phyloP scores from a whole-genome alignment of 2,329 filamentous ascomycete genomes.

The Aspergillus quadricinctus region DNA sequence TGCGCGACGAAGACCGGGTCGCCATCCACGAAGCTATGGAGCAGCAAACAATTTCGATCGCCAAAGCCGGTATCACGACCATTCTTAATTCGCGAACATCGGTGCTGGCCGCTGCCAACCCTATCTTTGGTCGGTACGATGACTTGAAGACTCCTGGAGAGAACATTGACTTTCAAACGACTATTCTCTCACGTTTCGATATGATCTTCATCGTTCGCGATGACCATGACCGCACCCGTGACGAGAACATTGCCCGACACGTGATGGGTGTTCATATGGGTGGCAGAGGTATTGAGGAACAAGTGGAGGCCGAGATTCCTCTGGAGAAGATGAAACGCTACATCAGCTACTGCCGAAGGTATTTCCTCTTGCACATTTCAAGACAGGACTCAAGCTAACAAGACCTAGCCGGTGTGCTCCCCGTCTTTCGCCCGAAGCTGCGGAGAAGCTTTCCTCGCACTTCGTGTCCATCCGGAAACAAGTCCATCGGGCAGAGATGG shows the following conservation, averaged over 20 bases:
- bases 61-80: slow-evolving; percentile 96
- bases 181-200: slow-evolving; percentile 95
- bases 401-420: slow-evolving; percentile 75
- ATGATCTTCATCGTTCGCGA: slow-evolving; percentile 99
- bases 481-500: slow-evolving; percentile 84
- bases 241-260: slow-evolving; percentile 91
- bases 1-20: slow-evolving; percentile 95
- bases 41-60: slow-evolving; percentile 98
- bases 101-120: slow-evolving; percentile 91
- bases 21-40: slow-evolving; percentile 99
- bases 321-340: slow-evolving; percentile 98
- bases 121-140: slow-evolving; percentile 95
- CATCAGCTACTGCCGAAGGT: slow-evolving; percentile 95
- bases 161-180: slow-evolving; percentile 99
- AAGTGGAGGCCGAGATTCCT: slow-evolving; percentile 79
- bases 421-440: slow-evolving; percentile 80
- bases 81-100: slow-evolving; percentile 95
- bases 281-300: slow-evolving; percentile 74
- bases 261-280: slow-evolving; percentile 98
- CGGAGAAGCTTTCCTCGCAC: slow-evolving; percentile 93
- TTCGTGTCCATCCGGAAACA: slow-evolving; percentile 95
- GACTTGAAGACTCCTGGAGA: slow-evolving; percentile 96
- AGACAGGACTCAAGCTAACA: slow-evolving; percentile 10
- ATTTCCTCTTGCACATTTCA: slow-evolving; percentile 37
- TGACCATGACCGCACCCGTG: slow-evolving; percentile 82